Base-by-base conservation (phyloP, 495 filamentous ascomycete species). In the Penicillium subrubescens region DNA sequence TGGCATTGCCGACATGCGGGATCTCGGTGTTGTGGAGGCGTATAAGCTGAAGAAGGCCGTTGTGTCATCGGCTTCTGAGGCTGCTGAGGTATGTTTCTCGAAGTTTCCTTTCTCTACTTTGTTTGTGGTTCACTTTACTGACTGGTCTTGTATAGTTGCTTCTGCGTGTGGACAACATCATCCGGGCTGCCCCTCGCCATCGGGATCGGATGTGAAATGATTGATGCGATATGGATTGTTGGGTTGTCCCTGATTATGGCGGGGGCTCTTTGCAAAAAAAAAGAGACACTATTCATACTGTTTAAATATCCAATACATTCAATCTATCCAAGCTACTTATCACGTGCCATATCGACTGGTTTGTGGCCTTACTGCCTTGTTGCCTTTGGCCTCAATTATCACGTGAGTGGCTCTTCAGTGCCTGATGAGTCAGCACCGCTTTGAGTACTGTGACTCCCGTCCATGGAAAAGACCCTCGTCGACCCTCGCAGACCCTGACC, bases 41-140 rank as follows among this genome's bases (percentile, higher is more conserved):
- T 99, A 97, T 83, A 98, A 99, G 83, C 80, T 99, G 74, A 99
- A 99, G 86, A 90, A 89, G 75, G 95, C 95, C 15, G 95, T 99
- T 61, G 95, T 99, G 39, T 92, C 89, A 27, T 97, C 93, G 60
- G 95, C 95, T 14, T 93, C 91, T 25, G 95, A 99, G 80, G 95
- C 95, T 37, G 94, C 95, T 60, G 96, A 99, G 86, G 93, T 97
- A 83, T 71, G 25, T 62, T 59, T 12, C 21, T 11, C 44, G 0
- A 14, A 7, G 23, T 43, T 33, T 17, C 11, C 5, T 0, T 17
- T 3, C 0, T 12, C 23, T 39, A 5, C 12, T 19, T 17, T 19
- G 23, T 10, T 43, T 8, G 0, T 12, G 29, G n/a, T 58, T 14
- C 34, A 19, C 51, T 62, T 14, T 46, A 34, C 60, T 62, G 46